Evolutionary conservation across 805 yeast genomes (phyloP).

Genomic region (Sugiyamaella marilandica): DNA sequence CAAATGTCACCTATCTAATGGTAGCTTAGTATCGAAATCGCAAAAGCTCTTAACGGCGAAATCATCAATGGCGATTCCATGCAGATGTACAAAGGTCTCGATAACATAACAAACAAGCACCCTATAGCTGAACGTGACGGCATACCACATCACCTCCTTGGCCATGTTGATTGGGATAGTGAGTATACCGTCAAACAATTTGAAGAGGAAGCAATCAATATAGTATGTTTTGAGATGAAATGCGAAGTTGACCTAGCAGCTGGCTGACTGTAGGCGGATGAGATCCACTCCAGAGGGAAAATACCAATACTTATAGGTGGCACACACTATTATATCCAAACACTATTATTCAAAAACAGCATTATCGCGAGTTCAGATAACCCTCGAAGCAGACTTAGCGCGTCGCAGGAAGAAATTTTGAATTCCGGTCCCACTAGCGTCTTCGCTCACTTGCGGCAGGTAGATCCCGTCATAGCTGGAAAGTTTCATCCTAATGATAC

Average conservation of each 20-base stretch:
- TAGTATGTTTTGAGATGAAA: constrained; percentile 36
- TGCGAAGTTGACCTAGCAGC: neutral
- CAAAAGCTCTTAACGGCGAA: constrained; percentile 75
- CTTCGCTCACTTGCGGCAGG: constrained; percentile 41
- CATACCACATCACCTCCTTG: constrained; percentile 79
- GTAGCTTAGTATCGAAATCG: constrained; percentile 69
- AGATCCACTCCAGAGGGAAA: constrained; percentile 62
- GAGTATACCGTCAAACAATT: constrained; percentile 80
- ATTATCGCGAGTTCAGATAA: constrained; percentile 40
- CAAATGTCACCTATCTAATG: constrained; percentile 3
- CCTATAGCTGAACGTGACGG: constrained; percentile 74
- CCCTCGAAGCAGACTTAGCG: constrained; percentile 20
- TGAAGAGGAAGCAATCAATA: constrained; percentile 58
- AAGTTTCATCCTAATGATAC: constrained; percentile 92
- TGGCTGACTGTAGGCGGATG: constrained; percentile 31
- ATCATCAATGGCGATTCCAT: constrained; percentile 93
- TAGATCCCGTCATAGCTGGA: constrained; percentile 68
- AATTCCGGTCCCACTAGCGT: constrained; percentile 42
- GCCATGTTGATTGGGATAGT: constrained; percentile 74
- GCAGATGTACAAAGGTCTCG: constrained; percentile 80
- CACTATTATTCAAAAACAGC: constrained; percentile 64
- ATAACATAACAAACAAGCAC: constrained; percentile 86
- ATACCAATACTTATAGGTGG: constrained; percentile 92
- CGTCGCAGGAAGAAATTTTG: constrained; percentile 41
- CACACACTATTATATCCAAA: constrained; percentile 87